A percentile compares a stretch with the other conserved stretches of the same genome.
These are phyloP conservation scores for Spatholobus suberectus DNA, from an alignment of 306 rosid species.

Conservation along the genomic window DNA sequence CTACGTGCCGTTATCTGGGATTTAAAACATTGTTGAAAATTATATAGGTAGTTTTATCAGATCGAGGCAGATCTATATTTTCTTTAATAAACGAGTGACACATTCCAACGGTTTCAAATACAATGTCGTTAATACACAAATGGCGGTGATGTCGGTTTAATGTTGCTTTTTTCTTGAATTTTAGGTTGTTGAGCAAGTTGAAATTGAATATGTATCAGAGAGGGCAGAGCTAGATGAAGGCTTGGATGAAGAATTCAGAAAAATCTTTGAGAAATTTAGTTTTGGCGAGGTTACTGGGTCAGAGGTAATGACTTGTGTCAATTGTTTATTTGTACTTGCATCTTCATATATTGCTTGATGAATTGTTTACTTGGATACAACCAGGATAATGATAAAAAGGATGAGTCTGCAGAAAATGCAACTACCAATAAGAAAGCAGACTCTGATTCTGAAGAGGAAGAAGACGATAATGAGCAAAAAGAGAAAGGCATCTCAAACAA, in stretches of 20 bases:
- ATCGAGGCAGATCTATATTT: background rate
- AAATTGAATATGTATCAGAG: slow-evolving; percentile 92
- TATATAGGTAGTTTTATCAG: background rate
- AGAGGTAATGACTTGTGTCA: slow-evolving; percentile 53
- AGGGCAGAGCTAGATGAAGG: slow-evolving; percentile 71
- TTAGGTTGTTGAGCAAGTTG: slow-evolving; percentile 73
- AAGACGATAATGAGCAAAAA: slow-evolving; percentile 69
- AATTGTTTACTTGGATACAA: background rate
- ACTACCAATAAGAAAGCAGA: slow-evolving; percentile 62
- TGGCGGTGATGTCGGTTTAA: slow-evolving; percentile 61
- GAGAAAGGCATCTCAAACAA: slow-evolving; percentile 90
- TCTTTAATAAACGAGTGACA: background rate
- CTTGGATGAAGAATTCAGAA: slow-evolving; percentile 83
- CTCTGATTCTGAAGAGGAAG: slow-evolving; percentile 95
- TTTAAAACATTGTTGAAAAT: background rate
- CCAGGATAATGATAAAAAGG: slow-evolving; percentile 77
- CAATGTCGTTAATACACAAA: background rate
- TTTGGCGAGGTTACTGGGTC: slow-evolving; percentile 57
- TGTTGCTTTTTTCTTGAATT: background rate
- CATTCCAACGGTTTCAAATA: background rate
- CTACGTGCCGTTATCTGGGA: no score
- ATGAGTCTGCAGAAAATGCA: slow-evolving; percentile 63
- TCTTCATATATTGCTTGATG: background rate
- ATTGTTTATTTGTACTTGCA: background rate
- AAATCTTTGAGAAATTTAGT: slow-evolving; percentile 75